Evolutionary conservation across 116 monocot genomes (phyloP).

Genomic region (Posidonia oceanica): DNA sequence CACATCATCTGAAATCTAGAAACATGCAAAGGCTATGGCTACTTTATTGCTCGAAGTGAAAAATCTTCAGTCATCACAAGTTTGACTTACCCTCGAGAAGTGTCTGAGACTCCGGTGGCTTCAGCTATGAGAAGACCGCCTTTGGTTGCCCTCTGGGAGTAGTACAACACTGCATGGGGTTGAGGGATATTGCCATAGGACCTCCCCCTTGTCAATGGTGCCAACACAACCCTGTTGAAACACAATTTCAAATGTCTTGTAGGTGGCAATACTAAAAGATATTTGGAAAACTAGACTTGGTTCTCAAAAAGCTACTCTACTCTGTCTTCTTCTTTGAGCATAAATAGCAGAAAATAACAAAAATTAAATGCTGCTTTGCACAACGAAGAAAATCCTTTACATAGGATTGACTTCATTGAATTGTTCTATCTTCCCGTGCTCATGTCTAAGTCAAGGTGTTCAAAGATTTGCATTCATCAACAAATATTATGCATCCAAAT

Average conservation of each 20-base stretch:
- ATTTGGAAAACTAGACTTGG: too few relatives aligned
- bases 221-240: conserved; percentile 13
- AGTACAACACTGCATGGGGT: conserved; percentile 17
- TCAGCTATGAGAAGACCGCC: conserved; percentile 19
- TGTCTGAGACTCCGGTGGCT: conserved; percentile 22
- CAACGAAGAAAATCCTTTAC: too few relatives aligned
- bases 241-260: not conserved
- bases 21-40: not conserved
- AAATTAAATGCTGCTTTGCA: too few relatives aligned
- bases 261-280: not conserved
- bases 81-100: conserved; percentile 15
- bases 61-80: not conserved
- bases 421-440: too few relatives aligned
- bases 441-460: too few relatives aligned
- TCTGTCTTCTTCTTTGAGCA: too few relatives aligned
- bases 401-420: too few relatives aligned
- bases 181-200: conserved; percentile 15
- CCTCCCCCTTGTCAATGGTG: conserved; percentile 19
- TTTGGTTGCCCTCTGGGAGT: conserved; percentile 17
- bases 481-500: too few relatives aligned
- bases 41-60: not conserved
- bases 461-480: too few relatives aligned
- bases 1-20: not conserved
- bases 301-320: too few relatives aligned
- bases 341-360: too few relatives aligned